phyloP scores from a whole-genome alignment of 2,329 filamentous ascomycete genomes.

The Aspergillus hiratsukae region DNA sequence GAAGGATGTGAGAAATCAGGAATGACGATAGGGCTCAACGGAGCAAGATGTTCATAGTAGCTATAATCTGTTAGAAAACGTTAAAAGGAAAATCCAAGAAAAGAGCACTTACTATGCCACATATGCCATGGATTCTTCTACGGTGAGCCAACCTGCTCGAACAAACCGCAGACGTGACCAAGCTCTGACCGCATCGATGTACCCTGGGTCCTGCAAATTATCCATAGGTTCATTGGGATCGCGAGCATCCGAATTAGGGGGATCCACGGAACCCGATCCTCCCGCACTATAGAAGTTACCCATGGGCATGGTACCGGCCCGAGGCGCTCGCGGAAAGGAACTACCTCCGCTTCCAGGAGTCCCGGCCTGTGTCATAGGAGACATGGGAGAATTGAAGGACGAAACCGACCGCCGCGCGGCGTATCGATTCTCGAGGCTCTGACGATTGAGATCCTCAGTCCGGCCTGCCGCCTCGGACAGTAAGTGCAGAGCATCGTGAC shows the following conservation, averaged over 20 bases:
- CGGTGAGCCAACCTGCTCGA: constrained; percentile 93
- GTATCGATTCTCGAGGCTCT: constrained; percentile 45
- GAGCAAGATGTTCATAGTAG: constrained; percentile 88
- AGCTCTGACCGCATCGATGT: constrained; percentile 68
- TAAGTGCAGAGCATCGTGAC: constrained; percentile 86
- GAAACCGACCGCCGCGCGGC: constrained; percentile 35
- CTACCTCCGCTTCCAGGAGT: constrained; percentile 33
- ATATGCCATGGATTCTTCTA: constrained; percentile 87
- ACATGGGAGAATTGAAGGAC: constrained; percentile 37
- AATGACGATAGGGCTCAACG: constrained; percentile 87
- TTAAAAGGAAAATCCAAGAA: constrained; percentile 5
- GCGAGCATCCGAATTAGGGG: constrained; percentile 23
- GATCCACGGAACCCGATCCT: constrained; percentile 21
- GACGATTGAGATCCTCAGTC: constrained; percentile 47
- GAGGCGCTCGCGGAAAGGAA: constrained; percentile 32
- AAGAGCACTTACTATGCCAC: constrained; percentile 70
- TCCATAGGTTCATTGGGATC: constrained; percentile 24
- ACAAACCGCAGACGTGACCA: constrained; percentile 93
- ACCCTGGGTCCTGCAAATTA: constrained; percentile 34
- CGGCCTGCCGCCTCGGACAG: constrained; percentile 74
- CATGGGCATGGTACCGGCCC: constrained; percentile 43
- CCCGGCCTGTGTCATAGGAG: constrained; percentile 31
- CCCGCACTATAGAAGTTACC: constrained; percentile 49
- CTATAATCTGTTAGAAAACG: constrained; percentile 37
- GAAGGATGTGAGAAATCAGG: constrained; percentile 82